Base-by-base conservation (phyloP, 2,329 filamentous ascomycete genomes). In the Xylaria sp. region DNA sequence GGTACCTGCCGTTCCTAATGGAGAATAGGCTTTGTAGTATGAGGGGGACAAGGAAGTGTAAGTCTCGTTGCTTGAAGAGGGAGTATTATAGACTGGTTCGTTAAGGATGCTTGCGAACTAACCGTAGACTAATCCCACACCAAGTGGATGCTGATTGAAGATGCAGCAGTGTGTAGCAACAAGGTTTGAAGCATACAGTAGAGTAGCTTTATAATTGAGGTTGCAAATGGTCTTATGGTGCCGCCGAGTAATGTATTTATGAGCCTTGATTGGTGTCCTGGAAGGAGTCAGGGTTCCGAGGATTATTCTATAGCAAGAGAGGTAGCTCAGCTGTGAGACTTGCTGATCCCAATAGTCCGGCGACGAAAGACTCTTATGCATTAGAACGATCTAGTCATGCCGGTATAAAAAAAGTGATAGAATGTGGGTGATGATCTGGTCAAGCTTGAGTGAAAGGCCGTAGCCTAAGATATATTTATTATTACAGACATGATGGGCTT, bases 261-360 rank as follows among this genome's bases (percentile, higher is more conserved):
- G 54, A 37, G 23, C 8, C 18, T 29, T 51, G 32, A 57, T 57
- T 66, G 50, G 55, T 37, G 35, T 42, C 23, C 48, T 51, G 25
- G 32, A 53, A 13, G 37, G 60, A 18, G n/a, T 37, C 44, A 54
- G 23, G n/a, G 9, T 60, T 60, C 27, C 51, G 16, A 42, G 25
- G 50, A 32, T 60, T 68, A 60, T 62, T 60, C 58, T 64, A 54
- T 44, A 68, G 32, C 58, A 58, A 58, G 47, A 60, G 18, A 60
- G 21, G 23, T 25, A 32, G 27, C 5, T 37, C 60, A 37, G 21
- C 40, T 35, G 58, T 35, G 63, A 57, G 51, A 18, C 32, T 61
- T 55, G 18, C 35, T 55, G 44, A 62, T 65, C 53, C 57, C 57
- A 65, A 54, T 27, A 57, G 37, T 40, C 42, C n/a, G 44, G 54